A percentile compares a stretch with the other conserved stretches of the same genome.
Conservation (phyloP, 139 green algal species). For the Parachlorella kessleri region DNA sequence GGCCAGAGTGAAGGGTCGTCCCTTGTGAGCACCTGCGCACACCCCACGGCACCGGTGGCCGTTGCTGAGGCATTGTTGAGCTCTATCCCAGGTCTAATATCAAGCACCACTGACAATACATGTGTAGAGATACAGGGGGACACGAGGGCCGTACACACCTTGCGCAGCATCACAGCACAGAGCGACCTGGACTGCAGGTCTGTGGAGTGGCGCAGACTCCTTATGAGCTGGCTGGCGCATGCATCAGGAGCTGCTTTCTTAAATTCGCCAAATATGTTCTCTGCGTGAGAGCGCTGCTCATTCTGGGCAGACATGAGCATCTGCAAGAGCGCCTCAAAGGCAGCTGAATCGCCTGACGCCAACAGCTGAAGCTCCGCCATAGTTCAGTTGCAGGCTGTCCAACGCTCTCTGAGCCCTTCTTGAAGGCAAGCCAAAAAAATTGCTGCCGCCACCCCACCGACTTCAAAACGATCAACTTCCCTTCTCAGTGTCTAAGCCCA, state of each 20-base stretch:
- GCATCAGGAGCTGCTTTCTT: slow-evolving; percentile 68
- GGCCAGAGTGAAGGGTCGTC: slow-evolving; percentile 80
- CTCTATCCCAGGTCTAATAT: no score
- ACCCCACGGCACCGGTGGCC: no score
- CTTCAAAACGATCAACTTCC: not conserved
- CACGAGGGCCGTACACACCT: no score
- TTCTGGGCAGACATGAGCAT: slow-evolving; percentile 87
- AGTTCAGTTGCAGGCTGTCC: not conserved
- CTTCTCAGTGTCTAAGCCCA: no score
- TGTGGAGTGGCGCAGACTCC: slow-evolving; percentile 52
- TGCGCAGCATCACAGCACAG: slow-evolving; percentile 80
- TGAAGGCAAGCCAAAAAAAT: not conserved
- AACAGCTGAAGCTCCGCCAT: slow-evolving; percentile 36
- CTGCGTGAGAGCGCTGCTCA: slow-evolving; percentile 39
- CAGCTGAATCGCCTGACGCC: slow-evolving; percentile 31
- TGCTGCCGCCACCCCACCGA: not conserved
- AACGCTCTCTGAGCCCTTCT: not conserved
- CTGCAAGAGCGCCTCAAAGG: slow-evolving; percentile 77
- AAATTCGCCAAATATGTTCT: slow-evolving; percentile 29
- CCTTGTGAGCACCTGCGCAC: slow-evolving; percentile 65
- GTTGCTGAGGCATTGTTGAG: no score
- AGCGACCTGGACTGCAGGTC: slow-evolving; percentile 67
- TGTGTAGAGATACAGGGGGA: no score
- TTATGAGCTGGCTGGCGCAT: slow-evolving; percentile 48
- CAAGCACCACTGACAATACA: no score